These are phyloP conservation scores for Tolypocladium paradoxum DNA, from an alignment of 2,329 filamentous ascomycete species.

Conservation along the genomic window DNA sequence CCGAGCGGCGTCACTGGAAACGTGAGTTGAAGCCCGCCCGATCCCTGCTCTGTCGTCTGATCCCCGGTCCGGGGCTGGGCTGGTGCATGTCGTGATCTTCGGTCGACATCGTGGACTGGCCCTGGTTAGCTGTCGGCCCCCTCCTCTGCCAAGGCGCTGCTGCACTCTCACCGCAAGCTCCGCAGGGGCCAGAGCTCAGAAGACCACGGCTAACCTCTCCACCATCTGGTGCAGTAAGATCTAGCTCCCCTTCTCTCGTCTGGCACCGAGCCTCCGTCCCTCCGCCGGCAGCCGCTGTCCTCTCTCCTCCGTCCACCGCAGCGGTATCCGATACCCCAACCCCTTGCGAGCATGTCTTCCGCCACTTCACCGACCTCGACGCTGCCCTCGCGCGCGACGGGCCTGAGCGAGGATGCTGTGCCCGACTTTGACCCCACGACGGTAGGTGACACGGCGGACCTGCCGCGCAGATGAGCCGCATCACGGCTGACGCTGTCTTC, in stretches of 20 bases:
- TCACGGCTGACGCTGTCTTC: neutral
- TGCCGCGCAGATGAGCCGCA: too few species aligned
- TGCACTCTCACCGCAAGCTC: neutral
- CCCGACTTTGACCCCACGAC: constrained; percentile 47
- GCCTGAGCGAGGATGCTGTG: constrained; percentile 44
- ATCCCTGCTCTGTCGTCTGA: neutral
- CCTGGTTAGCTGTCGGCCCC: neutral
- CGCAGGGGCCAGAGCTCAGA: neutral
- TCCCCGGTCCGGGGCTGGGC: too few species aligned
- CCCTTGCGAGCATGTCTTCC: constrained; percentile 11
- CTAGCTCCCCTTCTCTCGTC: neutral
- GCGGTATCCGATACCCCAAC: neutral
- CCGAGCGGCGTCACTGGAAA: neutral
- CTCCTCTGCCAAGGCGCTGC: neutral
- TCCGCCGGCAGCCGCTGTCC: neutral
- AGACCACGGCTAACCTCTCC: neutral
- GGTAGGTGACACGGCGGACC: constrained; percentile 27
- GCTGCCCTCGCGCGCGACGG: constrained; percentile 37
- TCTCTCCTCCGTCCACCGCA: neutral
- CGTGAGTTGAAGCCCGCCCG: neutral
- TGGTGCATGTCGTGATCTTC: neutral
- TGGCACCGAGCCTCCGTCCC: neutral
- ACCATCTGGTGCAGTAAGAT: neutral
- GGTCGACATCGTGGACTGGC: neutral
- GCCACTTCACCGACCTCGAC: constrained; percentile 18